Evolutionary conservation across 768 basidiomycete genomes (phyloP), one percentile per base, ranked within the genome.

Genomic region (Suillus paluster): DNA sequence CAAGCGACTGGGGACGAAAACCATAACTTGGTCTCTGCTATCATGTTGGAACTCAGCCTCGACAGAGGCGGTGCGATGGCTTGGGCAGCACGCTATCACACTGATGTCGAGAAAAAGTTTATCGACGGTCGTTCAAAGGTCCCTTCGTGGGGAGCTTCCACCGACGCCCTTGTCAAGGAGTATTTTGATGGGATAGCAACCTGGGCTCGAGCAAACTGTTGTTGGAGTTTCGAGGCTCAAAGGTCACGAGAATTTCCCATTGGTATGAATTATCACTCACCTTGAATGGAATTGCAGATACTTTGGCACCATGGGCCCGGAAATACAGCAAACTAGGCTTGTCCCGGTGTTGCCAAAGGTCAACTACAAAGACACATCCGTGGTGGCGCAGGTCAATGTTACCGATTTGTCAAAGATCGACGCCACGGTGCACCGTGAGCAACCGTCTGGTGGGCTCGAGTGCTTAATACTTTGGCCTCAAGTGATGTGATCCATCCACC

Each of bases 1-100:
- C 73, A 76, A 60, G 73, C 73, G 12, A 60, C 65, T 1, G 77
- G 77, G 10, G 69, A 73, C 39, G 73, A 75, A 11, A 62, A 62
- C 17, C 73, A 78, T 60, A 79, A 80, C 62, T 58, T 75, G 23
- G 60, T 80, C 10, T 77, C 73, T 5, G 64, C 74, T 14, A 64
- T 74, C 42, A 80, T 79, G 77, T 57, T 63, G 33, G 65, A 75
- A 42, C 50, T 67, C 3, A 54, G 63, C 7, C 53, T 73, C 19
- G 58, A 66, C 38, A 57, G 78, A 17, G 56, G 73, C 8, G 70
- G 58, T 14, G 76, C 77, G 7, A 68, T 79, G 41, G 58, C 69
- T 19, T 74, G 71, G 70, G 65, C 64, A 23, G 61, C 61, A 23
- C 25, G 39, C 11, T 65, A 54, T 42, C 67, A 72, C 58, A 38